Evolutionary conservation across 2,329 filamentous ascomycete species (phyloP), one percentile per base, ranked within the genome.

Genomic region (Knoxdaviesia proteae): DNA sequence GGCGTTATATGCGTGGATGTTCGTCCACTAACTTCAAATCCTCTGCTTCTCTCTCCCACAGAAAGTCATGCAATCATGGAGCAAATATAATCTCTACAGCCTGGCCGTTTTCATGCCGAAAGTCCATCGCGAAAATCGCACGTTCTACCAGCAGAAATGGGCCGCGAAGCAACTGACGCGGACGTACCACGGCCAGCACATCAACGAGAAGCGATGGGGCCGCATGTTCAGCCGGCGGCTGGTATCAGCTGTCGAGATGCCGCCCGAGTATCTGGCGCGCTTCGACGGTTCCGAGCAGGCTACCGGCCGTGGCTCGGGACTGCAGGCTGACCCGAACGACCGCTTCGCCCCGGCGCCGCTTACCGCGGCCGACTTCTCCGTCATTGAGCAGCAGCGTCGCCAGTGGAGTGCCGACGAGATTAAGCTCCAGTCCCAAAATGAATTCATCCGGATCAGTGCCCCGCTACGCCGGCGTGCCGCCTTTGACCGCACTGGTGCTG

Each of bases 91-190:
- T 57, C 70, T 98, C 49, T 98, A 83, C 74, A 94, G 94, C 63
- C 64, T 98, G 49, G 63, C 67, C 41, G 70, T 71, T 50, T 54
- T 72, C 34, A 61, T 53, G 38, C 54, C 59, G 2, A 71, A 69
- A 11, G 55, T 52, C 10, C 60, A 63, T 45, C 54, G 49, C 20
- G 53, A 56, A 10, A 51, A 51, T 41, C 61, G 63, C 47, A 94
- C 87, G 38, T 92, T 90, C 64, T 98, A 93, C 71, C 88, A 96
- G 68, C 88, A 96, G 63, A 98, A 98, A 79, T 98, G 88, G 88
- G 61, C 63, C 1, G 83, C 88, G 53, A 98, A 98, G 62, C 76
- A 86, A 29, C 59, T 77, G 49, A 74, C 84, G 37, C 78, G 90
- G 50, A 77, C 71, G 48, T 98, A 96, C 61, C 90, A 98, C 63